A percentile compares a stretch with the other conserved stretches of the same genome.
Evolutionary conservation across 257 asterid species (phyloP).

Genomic region (Solanum piurae): DNA sequence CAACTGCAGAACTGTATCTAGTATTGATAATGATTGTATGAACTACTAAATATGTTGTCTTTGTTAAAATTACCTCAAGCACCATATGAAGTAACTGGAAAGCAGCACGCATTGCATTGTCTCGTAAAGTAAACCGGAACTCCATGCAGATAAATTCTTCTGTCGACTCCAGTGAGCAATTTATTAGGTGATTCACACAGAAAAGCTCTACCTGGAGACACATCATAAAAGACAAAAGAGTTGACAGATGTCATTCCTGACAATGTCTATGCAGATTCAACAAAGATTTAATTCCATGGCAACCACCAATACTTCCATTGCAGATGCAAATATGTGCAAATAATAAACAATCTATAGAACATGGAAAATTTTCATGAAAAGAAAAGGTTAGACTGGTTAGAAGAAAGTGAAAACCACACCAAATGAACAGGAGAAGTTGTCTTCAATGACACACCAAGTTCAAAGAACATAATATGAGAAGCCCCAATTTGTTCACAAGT

Average conservation of each 20-base stretch:
- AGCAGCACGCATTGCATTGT: constrained; percentile 96
- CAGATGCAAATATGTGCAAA: background rate
- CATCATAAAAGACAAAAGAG: background rate
- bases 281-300: background rate
- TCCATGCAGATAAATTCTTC: constrained; percentile 99
- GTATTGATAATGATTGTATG: background rate
- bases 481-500: background rate
- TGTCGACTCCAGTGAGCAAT: constrained; percentile 97
- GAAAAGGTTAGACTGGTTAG: background rate
- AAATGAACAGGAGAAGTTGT: background rate
- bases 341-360: background rate
- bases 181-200: constrained; percentile 93
- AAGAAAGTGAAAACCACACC: background rate
- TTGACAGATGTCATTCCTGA: background rate
- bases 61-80: constrained; percentile 59
- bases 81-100: constrained; percentile 99
- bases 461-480: background rate
- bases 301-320: background rate
- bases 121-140: constrained; percentile 91
- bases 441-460: background rate
- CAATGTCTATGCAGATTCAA: background rate
- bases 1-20: background rate
- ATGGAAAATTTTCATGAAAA: background rate
- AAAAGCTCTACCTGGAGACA: constrained; percentile 85
- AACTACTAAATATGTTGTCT: background rate